Evolutionary conservation across 192 early-diverging fungal genomes (phyloP).

Genomic region (Linnemannia schmuckeri): DNA sequence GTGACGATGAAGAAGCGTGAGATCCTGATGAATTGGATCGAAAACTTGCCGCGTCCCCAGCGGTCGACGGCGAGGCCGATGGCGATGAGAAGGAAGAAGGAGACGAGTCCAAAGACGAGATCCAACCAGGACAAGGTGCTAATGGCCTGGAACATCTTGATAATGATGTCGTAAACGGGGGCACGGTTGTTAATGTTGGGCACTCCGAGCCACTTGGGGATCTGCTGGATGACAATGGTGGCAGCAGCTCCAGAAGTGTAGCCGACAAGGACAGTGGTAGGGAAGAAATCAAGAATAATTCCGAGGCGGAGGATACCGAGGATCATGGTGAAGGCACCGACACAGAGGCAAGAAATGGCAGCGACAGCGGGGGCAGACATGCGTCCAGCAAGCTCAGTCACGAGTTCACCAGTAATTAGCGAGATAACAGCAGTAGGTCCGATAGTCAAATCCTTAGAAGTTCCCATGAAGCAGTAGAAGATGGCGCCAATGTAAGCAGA

Average conservation of each 20-base stretch:
- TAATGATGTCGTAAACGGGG: constrained; percentile 76
- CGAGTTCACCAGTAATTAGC: constrained; percentile 77
- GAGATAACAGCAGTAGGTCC: constrained; percentile 86
- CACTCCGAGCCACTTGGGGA: constrained; percentile 85
- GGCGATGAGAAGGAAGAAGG: constrained; percentile 54
- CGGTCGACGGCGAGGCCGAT: constrained; percentile 55
- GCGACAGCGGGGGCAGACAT: constrained; percentile 72
- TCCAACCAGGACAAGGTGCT: constrained; percentile 65
- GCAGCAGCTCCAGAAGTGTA: constrained; percentile 90
- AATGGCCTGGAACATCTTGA: constrained; percentile 72
- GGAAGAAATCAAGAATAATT: constrained; percentile 90
- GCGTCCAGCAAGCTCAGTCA: constrained; percentile 58
- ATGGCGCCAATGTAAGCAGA: constrained; percentile 73
- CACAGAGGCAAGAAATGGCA: constrained; percentile 68
- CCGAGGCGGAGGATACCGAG: constrained; percentile 88
- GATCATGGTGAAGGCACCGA: constrained; percentile 75
- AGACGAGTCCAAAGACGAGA: constrained; percentile 71
- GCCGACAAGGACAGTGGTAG: constrained; percentile 84
- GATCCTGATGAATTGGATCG: constrained; percentile 76
- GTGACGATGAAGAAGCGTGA: constrained; percentile 83
- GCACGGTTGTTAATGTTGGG: constrained; percentile 78
- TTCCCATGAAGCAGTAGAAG: constrained; percentile 80
- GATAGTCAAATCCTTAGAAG: constrained; percentile 81
- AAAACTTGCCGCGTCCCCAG: constrained; percentile 43
- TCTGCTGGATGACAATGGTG: constrained; percentile 85